Base-by-base conservation (phyloP, 768 basidiomycete species). In the Cystobasidium ongulense region DNA sequence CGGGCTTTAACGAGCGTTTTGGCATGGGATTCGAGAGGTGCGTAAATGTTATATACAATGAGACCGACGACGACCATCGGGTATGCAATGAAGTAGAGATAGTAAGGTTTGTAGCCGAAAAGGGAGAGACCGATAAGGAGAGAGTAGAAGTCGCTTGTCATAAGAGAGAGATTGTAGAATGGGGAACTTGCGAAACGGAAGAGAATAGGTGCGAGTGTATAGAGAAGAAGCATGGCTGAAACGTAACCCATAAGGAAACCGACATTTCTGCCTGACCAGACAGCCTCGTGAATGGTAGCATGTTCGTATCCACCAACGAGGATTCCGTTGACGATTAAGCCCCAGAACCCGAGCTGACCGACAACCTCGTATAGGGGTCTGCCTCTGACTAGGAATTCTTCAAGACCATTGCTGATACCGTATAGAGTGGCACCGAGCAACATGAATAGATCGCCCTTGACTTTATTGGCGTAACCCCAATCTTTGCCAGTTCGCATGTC, bases 281-380 rank as follows among this genome's bases (percentile, higher is more conserved):
- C 72, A 18, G 70, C 61, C 41, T 76, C 72, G 33, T 74, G 54
- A 17, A 75, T 38, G 1, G 75, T 61, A 36, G 53, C 7, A 61
- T 77, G 76, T 59, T 79, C 78, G 46, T 78, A 75, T 0, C 71
- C 76, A 27, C 76, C 75, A 15, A 67, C 75, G 46, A 78, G 78
- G n/a, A 75, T 76, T 25, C 72, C 77, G 46, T 76, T 76, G 52
- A 76, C 68, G 52, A 79, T 54, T 33, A 74, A 76, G 1, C 78
- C 78, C 72, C 72, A 77, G 64, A 79, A 72, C n/a, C 78, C 78
- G 36, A 79, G 67, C 75, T 79, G 78, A 0, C 78, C 78, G 23
- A 79, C 77, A 27, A 79, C 77, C 46, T 79, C 78, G 72, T 76
- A 79, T 1, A 77, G 74, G 8, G 78, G 78, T 10, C 78, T 41